Base-by-base conservation (phyloP, 129 eudicot species). In the Helianthus tuberosus region DNA sequence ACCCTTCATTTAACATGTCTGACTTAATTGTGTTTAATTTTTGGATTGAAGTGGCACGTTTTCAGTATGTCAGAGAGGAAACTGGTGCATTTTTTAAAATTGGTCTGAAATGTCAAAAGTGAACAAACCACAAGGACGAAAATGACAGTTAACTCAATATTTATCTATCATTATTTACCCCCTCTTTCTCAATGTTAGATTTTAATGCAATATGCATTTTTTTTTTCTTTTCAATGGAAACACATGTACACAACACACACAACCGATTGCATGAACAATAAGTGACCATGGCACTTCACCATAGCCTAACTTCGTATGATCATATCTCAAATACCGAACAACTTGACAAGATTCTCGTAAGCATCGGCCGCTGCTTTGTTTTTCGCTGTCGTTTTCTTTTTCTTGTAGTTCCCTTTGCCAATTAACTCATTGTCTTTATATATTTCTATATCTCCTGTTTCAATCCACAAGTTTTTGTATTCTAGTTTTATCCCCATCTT, bases 291-390 rank as follows among this genome's bases (percentile, higher is more conserved):
- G 2, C 1, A 6, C 10, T 9, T 6, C 8, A 6, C 47, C 47
- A 7, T 8, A 43, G 10, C 8, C 8, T 43, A 43, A 6, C 10
- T 43, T 43, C 47, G 10, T 1, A 9, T 9, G 10, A 43, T 9
- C 10, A 43, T 43, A n/a, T 48, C 15, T 38, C 25, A 35, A 0
- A 61, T 61, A 74, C 15, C 11, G 9, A 54, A 57, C 10, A 50
- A 39, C 15, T 53, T 64, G 7, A 68, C 38, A 48, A 83, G 67
- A 35, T 85, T 53, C 17, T 66, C 38, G 9, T 87, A 83, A 2
- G 89, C 91, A 74, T 87, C 54, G 3, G 49, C 64, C 10, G 96
- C 93, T 3, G 96, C 91, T 71, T 85, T 87, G 43, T 90, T 85
- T 10, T 13, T 39, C 11, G 91, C 91, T 8, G 81, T 83, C 2